Evolutionary conservation across 1,139 yeast species (phyloP).

Genomic region (Tardiomyces blankii): DNA sequence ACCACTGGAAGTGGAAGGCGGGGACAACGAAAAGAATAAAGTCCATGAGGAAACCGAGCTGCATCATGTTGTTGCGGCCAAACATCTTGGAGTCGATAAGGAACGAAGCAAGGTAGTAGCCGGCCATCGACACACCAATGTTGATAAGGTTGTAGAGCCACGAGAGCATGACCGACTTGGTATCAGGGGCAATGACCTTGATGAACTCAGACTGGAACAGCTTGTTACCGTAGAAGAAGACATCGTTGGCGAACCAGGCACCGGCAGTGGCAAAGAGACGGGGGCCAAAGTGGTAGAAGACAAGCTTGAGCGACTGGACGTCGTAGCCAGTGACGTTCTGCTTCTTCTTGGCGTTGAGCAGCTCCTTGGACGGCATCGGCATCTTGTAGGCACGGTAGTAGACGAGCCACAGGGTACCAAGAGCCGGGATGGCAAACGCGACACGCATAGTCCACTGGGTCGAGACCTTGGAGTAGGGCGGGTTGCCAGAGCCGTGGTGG

Average conservation of each 20-base stretch:
- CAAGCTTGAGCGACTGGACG: constrained; percentile 19
- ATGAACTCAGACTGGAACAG: constrained; percentile 63
- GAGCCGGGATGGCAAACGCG: constrained; percentile 28
- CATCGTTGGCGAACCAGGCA: constrained; percentile 93
- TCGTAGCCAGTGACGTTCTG: constrained; percentile 28
- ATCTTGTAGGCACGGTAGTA: constrained; percentile 29
- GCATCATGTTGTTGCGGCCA: constrained; percentile 53
- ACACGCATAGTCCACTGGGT: constrained; percentile 30
- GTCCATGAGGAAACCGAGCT: constrained; percentile 47
- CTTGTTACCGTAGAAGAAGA: constrained; percentile 85
- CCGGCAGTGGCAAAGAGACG: constrained; percentile 93
- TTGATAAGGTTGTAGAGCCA: constrained; percentile 50
- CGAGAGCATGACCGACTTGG: constrained; percentile 76
- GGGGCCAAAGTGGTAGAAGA: constrained; percentile 58
- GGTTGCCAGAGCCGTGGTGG: constrained; percentile 44
- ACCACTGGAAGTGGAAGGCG: constrained; percentile 50
- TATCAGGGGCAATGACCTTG: constrained; percentile 47
- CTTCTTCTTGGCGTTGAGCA: constrained; percentile 21
- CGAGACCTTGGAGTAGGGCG: constrained; percentile 31
- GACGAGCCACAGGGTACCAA: constrained; percentile 29
- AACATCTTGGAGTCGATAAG: constrained; percentile 40
- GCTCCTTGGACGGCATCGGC: constrained; percentile 25
- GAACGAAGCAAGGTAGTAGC: constrained; percentile 52
- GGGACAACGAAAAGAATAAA: constrained; percentile 48
- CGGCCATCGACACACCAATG: constrained; percentile 59